Evolutionary conservation across 805 yeast genomes (phyloP).

Genomic region (Myxozyma mucilagina): DNA sequence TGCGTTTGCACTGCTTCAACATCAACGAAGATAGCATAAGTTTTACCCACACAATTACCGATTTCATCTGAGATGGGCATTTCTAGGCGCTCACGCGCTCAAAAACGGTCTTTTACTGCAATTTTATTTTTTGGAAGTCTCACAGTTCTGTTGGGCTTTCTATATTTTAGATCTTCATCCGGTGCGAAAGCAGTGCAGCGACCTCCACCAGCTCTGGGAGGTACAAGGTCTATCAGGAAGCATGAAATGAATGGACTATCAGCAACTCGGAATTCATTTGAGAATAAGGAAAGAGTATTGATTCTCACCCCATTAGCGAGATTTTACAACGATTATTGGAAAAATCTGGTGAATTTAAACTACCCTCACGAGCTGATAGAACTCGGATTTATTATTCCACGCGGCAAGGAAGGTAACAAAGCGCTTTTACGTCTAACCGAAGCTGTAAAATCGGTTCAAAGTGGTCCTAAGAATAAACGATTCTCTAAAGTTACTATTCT

Average conservation of each 20-base stretch:
- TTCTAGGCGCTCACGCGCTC: constrained; percentile 6
- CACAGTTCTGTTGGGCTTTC: constrained; percentile 14
- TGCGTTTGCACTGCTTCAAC: too few relatives aligned
- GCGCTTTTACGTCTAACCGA: constrained; percentile 71
- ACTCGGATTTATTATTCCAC: constrained; percentile 88
- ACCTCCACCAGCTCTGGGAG: constrained; percentile 27
- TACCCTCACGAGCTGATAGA: constrained; percentile 86
- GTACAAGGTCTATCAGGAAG: constrained; percentile 43
- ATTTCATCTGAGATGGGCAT: not conserved
- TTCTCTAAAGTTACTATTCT: constrained; percentile 83
- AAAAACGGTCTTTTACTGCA: constrained; percentile 3
- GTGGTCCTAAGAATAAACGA: constrained; percentile 61
- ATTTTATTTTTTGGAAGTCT: constrained; percentile 1
- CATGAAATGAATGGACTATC: constrained; percentile 80
- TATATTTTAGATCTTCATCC: constrained; percentile 3
- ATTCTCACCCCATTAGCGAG: constrained; percentile 88
- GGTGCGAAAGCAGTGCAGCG: not conserved
- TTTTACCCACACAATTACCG: too few relatives aligned
- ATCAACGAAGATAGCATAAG: too few relatives aligned
- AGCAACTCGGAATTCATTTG: constrained; percentile 68
- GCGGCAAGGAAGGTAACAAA: constrained; percentile 75
- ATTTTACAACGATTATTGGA: constrained; percentile 86
- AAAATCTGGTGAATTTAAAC: constrained; percentile 66
- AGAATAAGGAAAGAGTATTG: constrained; percentile 77
- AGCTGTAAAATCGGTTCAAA: constrained; percentile 73